phyloP scores from a whole-genome alignment of 768 basidiomycete genomes.

The Suillus weaverae region DNA sequence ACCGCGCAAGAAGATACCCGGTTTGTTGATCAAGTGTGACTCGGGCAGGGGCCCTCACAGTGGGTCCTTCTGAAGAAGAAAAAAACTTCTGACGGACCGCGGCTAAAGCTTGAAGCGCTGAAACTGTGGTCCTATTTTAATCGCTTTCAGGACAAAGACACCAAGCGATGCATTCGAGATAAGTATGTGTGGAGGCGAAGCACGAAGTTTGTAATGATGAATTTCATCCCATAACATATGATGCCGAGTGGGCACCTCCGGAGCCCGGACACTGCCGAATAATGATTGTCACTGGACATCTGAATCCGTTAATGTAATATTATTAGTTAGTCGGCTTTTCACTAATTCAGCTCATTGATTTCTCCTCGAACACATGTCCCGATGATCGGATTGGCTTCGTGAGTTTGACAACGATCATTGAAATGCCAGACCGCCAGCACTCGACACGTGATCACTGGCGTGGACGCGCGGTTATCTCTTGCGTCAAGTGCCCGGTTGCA shows the following conservation, averaged over 20 bases:
- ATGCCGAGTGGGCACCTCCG: background rate
- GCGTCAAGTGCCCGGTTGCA: background rate
- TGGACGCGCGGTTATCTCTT: background rate
- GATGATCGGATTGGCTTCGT: background rate
- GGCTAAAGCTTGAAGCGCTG: slow-evolving; percentile 2
- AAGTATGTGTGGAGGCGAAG: background rate
- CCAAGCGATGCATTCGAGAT: background rate
- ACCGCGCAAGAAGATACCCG: background rate
- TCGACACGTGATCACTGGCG: slow-evolving; percentile 1
- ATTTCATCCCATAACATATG: background rate
- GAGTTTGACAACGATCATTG: slow-evolving; percentile 5
- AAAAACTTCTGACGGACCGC: slow-evolving; percentile 3
- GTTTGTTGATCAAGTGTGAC: background rate
- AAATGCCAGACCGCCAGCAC: background rate
- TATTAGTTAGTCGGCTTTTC: background rate
- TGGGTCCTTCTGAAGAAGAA: background rate
- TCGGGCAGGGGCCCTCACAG: background rate
- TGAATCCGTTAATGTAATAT: background rate
- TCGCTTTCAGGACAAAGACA: background rate
- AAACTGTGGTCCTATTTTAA: background rate
- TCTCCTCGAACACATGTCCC: slow-evolving; percentile 5
- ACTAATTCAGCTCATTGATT: background rate
- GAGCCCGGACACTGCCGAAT: background rate
- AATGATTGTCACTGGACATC: slow-evolving; percentile 1
- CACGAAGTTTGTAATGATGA: background rate